A percentile compares a stretch with the other conserved stretches of the same genome.
Evolutionary conservation across 331 rosid genomes (phyloP).

Genomic region (Acacia concinna): DNA sequence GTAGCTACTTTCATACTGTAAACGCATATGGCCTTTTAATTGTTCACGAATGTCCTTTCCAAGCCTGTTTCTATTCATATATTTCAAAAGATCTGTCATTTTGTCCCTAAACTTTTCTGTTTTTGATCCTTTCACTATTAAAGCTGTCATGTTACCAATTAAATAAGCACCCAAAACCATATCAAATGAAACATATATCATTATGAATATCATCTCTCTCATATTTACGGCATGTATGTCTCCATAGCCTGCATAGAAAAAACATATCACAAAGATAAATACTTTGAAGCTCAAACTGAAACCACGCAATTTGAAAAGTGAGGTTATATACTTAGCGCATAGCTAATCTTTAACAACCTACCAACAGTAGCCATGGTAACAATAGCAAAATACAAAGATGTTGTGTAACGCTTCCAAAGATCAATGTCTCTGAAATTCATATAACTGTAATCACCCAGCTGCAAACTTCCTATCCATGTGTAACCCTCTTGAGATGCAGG

Average conservation of each 20-base stretch:
- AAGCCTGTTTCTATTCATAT: slow-evolving; percentile 90
- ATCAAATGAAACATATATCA: slow-evolving; percentile 88
- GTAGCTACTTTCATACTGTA: slow-evolving; percentile 92
- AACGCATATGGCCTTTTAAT: slow-evolving; percentile 88
- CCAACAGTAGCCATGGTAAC: slow-evolving; percentile 99
- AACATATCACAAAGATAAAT: slow-evolving; percentile 17
- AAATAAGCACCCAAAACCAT: slow-evolving; percentile 98
- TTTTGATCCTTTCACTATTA: slow-evolving; percentile 97
- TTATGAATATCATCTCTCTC: slow-evolving; percentile 97
- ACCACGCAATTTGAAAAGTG: neutral
- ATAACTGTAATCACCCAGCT: slow-evolving; percentile 78
- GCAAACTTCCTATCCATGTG: slow-evolving; percentile 96
- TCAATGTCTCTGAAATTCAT: slow-evolving; percentile 86
- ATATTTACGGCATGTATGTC: slow-evolving; percentile 95
- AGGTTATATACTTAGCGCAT: neutral
- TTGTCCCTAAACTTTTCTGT: slow-evolving; percentile 90
- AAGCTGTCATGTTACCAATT: slow-evolving; percentile 99
- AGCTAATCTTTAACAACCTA: slow-evolving; percentile 29
- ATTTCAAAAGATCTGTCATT: slow-evolving; percentile 85
- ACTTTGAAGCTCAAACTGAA: no score
- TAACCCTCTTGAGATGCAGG: slow-evolving; percentile 83
- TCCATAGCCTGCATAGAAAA: slow-evolving; percentile 79
- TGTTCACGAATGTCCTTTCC: slow-evolving; percentile 82
- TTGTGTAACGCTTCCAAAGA: slow-evolving; percentile 82
- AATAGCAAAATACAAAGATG: slow-evolving; percentile 87